Base-by-base conservation (phyloP, 2,329 filamentous ascomycete genomes). In the Penicillium polonicum region DNA sequence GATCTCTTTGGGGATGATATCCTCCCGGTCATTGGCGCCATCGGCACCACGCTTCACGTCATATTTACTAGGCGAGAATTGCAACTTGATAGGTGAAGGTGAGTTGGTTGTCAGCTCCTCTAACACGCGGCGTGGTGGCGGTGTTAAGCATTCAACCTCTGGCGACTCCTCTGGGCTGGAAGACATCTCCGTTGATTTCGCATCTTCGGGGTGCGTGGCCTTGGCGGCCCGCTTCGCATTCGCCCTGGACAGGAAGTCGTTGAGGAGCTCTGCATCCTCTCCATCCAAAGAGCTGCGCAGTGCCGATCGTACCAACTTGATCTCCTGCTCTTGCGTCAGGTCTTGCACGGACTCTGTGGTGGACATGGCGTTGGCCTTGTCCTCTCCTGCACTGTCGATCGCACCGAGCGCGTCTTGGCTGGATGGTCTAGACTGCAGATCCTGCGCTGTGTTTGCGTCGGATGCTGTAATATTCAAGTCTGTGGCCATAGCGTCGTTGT, bases 151-250 rank as follows among this genome's bases (percentile, higher is more conserved):
- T 49, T 68, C 66, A 9, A 60, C 41, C 48, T 65, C 60, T n/a
- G 57, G 57, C 1, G 60, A 64, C 5, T 59, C 58, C 19, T 67
- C 60, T 23, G 57, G 43, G 44, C 59, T 61, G 27, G 60, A 57
- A 13, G 50, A 53, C 10, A 52, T 55, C 27, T 65, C 57, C 27
- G 57, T 45, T 52, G 29, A 50, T n/a, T 67, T 66, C 2, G 33
- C 50, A 23, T 65, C 65, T 36, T 67, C 63, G 5, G 62, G 51
- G 15, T 61, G 62, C 21, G 67, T 64, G 5, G 68, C 68, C 60
- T 74, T 74, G 44, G 74, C 75, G 17, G 69, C 74, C 31, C 75
- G 71, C 58, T 77, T 77, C 19, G 74, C 74, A 60, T 74, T 69
- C 12, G 75, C 75, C 52, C 71, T 74, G n/a, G 72, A 74, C 27